Conservation (phyloP, 2,329 filamentous ascomycete species). For the Fusarium irregulare region DNA sequence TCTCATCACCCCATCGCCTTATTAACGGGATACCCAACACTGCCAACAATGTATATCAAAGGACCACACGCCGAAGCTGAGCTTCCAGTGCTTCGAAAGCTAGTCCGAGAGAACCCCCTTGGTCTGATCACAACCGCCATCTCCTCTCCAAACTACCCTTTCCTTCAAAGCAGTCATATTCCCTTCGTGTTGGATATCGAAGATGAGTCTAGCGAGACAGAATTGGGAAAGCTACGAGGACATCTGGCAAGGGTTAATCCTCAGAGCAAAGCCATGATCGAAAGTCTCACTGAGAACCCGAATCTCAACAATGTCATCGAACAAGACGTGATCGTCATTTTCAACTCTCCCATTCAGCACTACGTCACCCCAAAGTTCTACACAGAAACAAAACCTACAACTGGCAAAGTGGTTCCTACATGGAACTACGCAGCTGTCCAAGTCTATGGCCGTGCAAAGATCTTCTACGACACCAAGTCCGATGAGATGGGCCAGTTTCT, state of each 20-base stretch:
- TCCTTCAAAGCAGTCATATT: conserved; percentile 70
- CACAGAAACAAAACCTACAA: conserved; percentile 70
- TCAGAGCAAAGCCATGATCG: conserved; percentile 70
- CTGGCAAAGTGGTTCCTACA: conserved; percentile 75
- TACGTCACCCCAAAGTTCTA: conserved; percentile 79
- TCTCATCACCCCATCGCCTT: background rate
- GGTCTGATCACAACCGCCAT: conserved; percentile 73
- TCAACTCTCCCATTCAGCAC: conserved; percentile 68
- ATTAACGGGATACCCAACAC: rapidly evolving
- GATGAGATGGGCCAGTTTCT: conserved; percentile 60
- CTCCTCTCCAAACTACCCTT: conserved; percentile 57
- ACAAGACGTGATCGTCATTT: conserved; percentile 71
- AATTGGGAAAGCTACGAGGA: conserved; percentile 63
- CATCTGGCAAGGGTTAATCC: conserved; percentile 73
- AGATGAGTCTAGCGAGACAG: conserved; percentile 54
- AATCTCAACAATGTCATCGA: conserved; percentile 49
- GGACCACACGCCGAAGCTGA: conserved; percentile 63
- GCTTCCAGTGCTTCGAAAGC: conserved; percentile 61
- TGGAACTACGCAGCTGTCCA: conserved; percentile 78
- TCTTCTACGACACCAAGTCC: conserved; percentile 63
- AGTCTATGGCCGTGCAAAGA: conserved; percentile 67
- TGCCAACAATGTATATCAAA: conserved; percentile 67
- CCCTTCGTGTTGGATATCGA: conserved; percentile 67
- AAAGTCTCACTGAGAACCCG: conserved; percentile 47
- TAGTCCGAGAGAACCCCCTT: conserved; percentile 70